phyloP scores from a whole-genome alignment of 1,284 basidiomycete species.

The Ceratobasidium sp. region DNA sequence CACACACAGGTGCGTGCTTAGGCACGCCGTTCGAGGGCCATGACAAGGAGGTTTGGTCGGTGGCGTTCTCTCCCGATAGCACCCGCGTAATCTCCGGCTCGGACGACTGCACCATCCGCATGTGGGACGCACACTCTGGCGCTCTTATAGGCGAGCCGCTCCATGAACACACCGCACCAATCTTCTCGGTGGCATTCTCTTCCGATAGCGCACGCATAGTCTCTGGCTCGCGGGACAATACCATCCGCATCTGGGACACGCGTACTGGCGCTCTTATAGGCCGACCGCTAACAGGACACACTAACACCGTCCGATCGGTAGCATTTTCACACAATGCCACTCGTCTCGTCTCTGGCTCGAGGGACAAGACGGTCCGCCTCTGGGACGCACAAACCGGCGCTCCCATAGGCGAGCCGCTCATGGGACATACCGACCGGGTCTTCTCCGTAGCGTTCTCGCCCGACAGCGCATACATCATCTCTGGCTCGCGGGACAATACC shows the following conservation, averaged over 20 bases:
- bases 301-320: no score
- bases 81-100: slow-evolving; percentile 14
- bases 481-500: background rate
- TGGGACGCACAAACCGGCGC: background rate
- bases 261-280: no score
- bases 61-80: slow-evolving; percentile 39
- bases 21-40: slow-evolving; percentile 10
- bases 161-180: slow-evolving; percentile 29
- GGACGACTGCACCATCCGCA: slow-evolving; percentile 3
- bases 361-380: no score
- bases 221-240: slow-evolving; percentile 25
- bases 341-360: no score
- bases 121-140: slow-evolving; percentile 3
- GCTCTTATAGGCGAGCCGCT: background rate
- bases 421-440: background rate
- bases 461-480: background rate
- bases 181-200: slow-evolving; percentile 13
- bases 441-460: background rate
- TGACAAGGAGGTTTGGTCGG: background rate
- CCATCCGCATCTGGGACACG: slow-evolving; percentile 12
- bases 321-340: background rate
- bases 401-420: background rate
- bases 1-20: background rate
- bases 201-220: background rate
- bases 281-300: no score